Conservation (phyloP, 305 asterid genomes). For the Caryopteris hybrid region DNA sequence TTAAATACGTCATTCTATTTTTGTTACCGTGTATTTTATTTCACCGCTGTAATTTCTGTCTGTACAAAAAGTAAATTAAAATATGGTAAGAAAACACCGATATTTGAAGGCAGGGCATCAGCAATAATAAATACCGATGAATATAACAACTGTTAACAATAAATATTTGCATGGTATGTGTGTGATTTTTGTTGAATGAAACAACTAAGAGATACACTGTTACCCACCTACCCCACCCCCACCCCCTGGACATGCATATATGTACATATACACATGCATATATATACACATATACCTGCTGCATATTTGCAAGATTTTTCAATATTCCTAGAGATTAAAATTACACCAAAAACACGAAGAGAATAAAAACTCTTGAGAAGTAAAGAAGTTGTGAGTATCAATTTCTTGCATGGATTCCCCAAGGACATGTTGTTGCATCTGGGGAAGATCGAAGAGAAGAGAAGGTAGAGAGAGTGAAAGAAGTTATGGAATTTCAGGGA, state of each 20-base stretch:
- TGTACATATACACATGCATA: neutral
- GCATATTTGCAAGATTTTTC: no score
- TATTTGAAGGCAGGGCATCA: no score
- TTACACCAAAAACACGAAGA: no score
- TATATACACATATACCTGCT: neutral
- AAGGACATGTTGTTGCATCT: slow-evolving; percentile 11
- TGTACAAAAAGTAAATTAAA: no score
- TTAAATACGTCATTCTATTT: no score
- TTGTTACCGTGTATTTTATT: no score
- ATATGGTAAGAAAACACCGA: no score
- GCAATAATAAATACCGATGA: slow-evolving; percentile 1
- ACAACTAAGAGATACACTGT: slow-evolving; percentile 6
- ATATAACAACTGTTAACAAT: slow-evolving; percentile 27
- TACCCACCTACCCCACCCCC: neutral
- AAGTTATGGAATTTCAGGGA: neutral
- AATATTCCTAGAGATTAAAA: no score
- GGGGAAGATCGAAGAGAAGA: slow-evolving; percentile 22
- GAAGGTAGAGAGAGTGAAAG: neutral
- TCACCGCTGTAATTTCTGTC: no score
- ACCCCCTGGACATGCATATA: neutral
- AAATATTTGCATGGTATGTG: slow-evolving; percentile 31
- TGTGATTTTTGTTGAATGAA: slow-evolving; percentile 24
- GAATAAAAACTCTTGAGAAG: no score
- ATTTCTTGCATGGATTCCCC: slow-evolving; percentile 20
- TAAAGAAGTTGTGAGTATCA: no score